Evolutionary conservation across 2,329 filamentous ascomycete species (phyloP).

Genomic region (Sporothrix brunneoviolacea): DNA sequence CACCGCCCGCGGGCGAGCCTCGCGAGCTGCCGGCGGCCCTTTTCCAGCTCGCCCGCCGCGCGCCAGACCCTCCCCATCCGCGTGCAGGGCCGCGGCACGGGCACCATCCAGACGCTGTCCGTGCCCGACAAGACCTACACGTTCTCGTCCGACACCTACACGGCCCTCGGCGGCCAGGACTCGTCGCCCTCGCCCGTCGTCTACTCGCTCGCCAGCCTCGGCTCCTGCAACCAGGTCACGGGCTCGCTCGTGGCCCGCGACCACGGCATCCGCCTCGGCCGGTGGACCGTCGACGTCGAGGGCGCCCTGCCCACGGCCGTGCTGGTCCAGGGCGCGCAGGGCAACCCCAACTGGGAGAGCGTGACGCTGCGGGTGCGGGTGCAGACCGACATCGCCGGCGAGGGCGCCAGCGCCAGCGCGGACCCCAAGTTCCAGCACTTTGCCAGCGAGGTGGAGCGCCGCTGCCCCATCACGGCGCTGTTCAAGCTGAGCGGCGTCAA

Average conservation of each 20-base stretch:
- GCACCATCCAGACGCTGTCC: conserved; percentile 1
- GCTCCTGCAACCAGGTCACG: conserved; percentile 9
- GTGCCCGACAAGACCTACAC: conserved; percentile 4
- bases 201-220: conserved; percentile 8
- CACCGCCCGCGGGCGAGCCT: no score
- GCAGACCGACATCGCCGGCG: conserved; percentile 4
- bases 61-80: background rate
- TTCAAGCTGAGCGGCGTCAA: conserved; percentile 6
- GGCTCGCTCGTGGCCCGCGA: conserved; percentile 6
- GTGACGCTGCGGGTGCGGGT: background rate
- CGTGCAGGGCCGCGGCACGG: conserved; percentile 1
- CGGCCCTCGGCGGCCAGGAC: conserved; percentile 5
- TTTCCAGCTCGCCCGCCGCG: background rate
- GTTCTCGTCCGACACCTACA: conserved; percentile 7
- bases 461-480: conserved; percentile 9
- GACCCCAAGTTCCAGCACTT: conserved; percentile 4
- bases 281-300: conserved; percentile 9
- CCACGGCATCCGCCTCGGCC: conserved; percentile 2
- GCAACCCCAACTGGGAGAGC: conserved; percentile 9
- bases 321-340: conserved; percentile 5
- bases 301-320: conserved; percentile 5
- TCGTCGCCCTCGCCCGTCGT: conserved; percentile 4
- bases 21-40: background rate
- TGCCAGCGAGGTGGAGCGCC: conserved; percentile 10
- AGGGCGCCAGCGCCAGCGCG: background rate